These are phyloP conservation scores for Ustilago loliicola DNA, from an alignment of 1,284 basidiomycete genomes.

Conservation along the genomic window DNA sequence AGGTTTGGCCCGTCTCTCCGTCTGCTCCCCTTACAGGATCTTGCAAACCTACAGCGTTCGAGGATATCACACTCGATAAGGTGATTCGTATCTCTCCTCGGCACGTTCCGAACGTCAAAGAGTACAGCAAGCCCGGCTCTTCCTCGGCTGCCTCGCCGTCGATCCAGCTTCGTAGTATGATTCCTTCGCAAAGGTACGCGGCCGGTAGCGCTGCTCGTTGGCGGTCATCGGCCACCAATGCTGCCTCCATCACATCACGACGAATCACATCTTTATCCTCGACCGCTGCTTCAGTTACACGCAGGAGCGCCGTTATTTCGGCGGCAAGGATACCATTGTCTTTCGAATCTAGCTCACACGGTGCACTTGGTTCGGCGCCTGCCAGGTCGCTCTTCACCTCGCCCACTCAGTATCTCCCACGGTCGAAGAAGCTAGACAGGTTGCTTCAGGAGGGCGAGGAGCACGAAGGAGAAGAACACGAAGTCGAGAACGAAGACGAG, in stretches of 20 bases:
- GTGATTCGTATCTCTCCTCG: not conserved
- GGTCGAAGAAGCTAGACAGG: constrained; percentile 41
- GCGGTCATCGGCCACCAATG: constrained; percentile 26
- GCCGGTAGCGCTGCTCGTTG: constrained; percentile 43
- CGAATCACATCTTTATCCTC: constrained; percentile 27
- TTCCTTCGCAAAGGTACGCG: constrained; percentile 47
- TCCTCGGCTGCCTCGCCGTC: not conserved
- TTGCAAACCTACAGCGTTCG: not conserved
- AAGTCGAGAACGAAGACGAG: constrained; percentile 40
- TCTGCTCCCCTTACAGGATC: not conserved
- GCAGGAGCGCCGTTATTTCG: constrained; percentile 1
- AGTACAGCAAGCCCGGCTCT: not conserved
- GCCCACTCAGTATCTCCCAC: constrained; percentile 34
- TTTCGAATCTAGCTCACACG: constrained; percentile 4
- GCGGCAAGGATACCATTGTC: constrained; percentile 4
- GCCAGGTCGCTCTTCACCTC: constrained; percentile 45
- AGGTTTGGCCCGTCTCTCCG: not conserved
- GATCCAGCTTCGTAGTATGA: constrained; percentile 21
- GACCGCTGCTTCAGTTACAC: constrained; percentile 5
- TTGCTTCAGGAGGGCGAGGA: constrained; percentile 29
- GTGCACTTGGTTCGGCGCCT: constrained; percentile 5
- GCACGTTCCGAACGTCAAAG: not conserved
- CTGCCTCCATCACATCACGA: constrained; percentile 16
- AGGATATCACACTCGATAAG: not conserved
- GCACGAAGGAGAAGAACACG: constrained; percentile 35